These are phyloP conservation scores for Saturnispora bothae DNA, from an alignment of 805 yeast genomes.

Conservation along the genomic window DNA sequence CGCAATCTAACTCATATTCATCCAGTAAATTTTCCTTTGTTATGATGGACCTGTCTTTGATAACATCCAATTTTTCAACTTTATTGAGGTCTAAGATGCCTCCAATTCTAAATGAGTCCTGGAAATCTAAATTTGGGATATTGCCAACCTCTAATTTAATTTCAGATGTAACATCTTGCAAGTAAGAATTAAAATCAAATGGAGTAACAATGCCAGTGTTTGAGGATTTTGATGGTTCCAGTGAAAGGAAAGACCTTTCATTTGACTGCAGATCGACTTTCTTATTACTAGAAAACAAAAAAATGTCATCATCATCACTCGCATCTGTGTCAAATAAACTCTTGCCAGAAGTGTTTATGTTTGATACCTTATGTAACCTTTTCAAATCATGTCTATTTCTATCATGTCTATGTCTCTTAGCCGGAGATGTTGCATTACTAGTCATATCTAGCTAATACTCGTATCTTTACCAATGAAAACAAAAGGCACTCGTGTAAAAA, in stretches of 20 bases:
- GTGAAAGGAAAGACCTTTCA: conserved; percentile 1
- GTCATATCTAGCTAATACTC: not conserved
- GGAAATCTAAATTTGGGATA: not conserved
- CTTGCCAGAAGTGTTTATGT: not conserved
- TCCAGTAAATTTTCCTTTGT: conserved; percentile 7
- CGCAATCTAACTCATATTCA: conserved; percentile 13
- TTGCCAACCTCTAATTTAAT: conserved; percentile 5
- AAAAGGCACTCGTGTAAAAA: not conserved
- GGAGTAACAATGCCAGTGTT: conserved; percentile 5
- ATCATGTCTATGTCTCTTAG: conserved; percentile 7
- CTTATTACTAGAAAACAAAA: conserved; percentile 3
- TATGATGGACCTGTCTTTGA: conserved; percentile 12
- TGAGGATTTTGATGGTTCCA: conserved; percentile 6
- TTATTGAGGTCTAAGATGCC: conserved; percentile 1
- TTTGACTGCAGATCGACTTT: not conserved
- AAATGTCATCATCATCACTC: conserved; percentile 1
- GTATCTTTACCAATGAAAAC: not conserved
- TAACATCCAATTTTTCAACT: conserved; percentile 1
- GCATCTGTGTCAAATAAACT: conserved; percentile 2
- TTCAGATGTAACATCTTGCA: conserved; percentile 17
- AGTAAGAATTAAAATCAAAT: conserved; percentile 23
- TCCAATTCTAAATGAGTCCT: not conserved
- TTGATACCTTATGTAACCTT: conserved; percentile 16
- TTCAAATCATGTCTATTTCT: conserved; percentile 10
- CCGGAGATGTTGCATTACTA: not conserved